Evolutionary conservation across 2,329 filamentous ascomycete genomes (phyloP).

Genomic region (Trichoderma koningii): DNA sequence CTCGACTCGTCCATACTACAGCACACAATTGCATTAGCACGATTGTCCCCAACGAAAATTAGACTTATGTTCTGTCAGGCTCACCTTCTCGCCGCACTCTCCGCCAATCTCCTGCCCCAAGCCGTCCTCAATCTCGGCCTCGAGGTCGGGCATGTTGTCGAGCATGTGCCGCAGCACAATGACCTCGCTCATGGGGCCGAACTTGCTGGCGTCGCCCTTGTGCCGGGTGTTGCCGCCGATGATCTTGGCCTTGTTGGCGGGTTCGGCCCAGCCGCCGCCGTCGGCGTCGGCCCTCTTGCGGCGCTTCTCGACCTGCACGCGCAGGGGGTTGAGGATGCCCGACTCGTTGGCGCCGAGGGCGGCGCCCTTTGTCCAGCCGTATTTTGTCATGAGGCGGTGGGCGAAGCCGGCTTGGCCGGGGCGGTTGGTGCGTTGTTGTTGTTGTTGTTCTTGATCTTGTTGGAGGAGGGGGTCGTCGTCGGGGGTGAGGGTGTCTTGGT

Average conservation of each 20-base stretch:
- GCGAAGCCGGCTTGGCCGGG: constrained; percentile 86
- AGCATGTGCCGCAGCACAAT: constrained; percentile 84
- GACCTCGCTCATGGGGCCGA: constrained; percentile 77
- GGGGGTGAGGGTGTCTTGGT: constrained; percentile 39
- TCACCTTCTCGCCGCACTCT: constrained; percentile 79
- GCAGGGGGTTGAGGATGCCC: constrained; percentile 82
- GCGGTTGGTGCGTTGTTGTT: constrained; percentile 58
- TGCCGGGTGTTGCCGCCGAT: constrained; percentile 66
- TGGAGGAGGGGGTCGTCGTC: constrained; percentile 36
- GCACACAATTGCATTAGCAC: background rate
- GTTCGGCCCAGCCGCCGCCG: constrained; percentile 74
- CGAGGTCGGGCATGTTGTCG: constrained; percentile 74
- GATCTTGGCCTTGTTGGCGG: constrained; percentile 73
- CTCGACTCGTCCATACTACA: constrained; percentile 78
- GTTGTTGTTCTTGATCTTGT: constrained; percentile 35
- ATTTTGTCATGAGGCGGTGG: constrained; percentile 85
- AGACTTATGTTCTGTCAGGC: background rate
- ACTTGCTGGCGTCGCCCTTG: constrained; percentile 52
- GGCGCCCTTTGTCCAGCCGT: constrained; percentile 87
- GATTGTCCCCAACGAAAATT: background rate
- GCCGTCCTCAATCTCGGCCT: constrained; percentile 72
- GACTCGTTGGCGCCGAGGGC: constrained; percentile 80
- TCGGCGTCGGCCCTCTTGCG: constrained; percentile 78
- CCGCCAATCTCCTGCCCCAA: constrained; percentile 95
- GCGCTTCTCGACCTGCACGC: constrained; percentile 81